A percentile compares a stretch with the other conserved stretches of the same genome.
Conservation (phyloP, 1,284 basidiomycete genomes). For the Hymenochaete sp. region DNA sequence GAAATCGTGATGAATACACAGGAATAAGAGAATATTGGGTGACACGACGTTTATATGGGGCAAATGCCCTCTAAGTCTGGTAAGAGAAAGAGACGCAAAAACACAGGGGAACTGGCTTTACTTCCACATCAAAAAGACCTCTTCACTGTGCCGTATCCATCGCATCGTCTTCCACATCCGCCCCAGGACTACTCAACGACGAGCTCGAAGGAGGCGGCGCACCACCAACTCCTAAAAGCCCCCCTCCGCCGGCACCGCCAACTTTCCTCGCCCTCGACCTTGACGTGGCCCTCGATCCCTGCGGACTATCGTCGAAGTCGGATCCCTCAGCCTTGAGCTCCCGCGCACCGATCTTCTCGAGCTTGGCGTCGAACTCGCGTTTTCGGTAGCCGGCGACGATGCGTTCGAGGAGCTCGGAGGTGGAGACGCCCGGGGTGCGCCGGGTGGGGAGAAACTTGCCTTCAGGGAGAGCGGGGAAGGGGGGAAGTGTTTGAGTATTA, state of each 20-base stretch:
- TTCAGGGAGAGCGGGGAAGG: constrained; percentile 30
- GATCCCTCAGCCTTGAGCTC: constrained; percentile 55
- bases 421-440: constrained; percentile 90
- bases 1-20: too few relatives aligned
- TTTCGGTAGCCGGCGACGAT: constrained; percentile 79
- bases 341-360: constrained; percentile 75
- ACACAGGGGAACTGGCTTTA: too few relatives aligned
- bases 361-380: constrained; percentile 82
- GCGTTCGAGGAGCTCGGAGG: constrained; percentile 85
- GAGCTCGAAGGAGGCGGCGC: not conserved
- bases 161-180: too few relatives aligned
- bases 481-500: not conserved
- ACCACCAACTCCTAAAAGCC: not conserved
- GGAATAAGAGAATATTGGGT: too few relatives aligned
- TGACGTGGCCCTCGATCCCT: constrained; percentile 8
- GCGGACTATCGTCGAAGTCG: constrained; percentile 24
- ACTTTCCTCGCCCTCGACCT: constrained; percentile 4
- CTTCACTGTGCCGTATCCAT: too few relatives aligned
- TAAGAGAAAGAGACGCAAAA: too few relatives aligned
- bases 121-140: too few relatives aligned
- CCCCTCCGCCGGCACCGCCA: too few relatives aligned
- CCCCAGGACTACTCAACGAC: too few relatives aligned
- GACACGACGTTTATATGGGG: too few relatives aligned
- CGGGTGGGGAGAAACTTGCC: constrained; percentile 95
- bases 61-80: too few relatives aligned